Base-by-base conservation (phyloP, 768 basidiomycete genomes). In the Leucocoprinus birnbaumii region DNA sequence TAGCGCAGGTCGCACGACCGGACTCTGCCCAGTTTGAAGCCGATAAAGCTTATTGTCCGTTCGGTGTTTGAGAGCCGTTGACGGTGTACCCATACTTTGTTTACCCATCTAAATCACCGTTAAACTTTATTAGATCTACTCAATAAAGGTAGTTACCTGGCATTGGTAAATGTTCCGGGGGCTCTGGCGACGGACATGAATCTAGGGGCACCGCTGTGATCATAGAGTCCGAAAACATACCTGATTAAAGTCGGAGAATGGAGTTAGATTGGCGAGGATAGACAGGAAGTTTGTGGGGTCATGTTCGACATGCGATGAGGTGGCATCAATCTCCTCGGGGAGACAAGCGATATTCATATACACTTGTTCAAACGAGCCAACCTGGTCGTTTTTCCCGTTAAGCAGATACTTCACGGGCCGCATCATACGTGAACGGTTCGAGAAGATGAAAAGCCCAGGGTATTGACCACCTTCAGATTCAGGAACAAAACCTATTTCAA, bases 221-320 rank as follows among this genome's bases (percentile, higher is more conserved):
- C 3, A 49, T 61, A 50, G 60, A 22, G n/a, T n/a, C n/a, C n/a
- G n/a, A 21, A 35, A 63, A 57, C 82, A 63, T 58, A 93, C 90
- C 76, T 98, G 97, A 70, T 99, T 99, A 74, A 98, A 99, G 71
- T 99, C 96, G 41, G 95, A 98, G 77, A 99, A 99, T 0, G 97
- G 97, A 0, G 96, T 99, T 60, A 99, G 77, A 68, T 98, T 98
- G 43, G 97, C 97, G 59, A 99, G 80, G 63, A 99, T 96, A 2
- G 93, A 96, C 52, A 99, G 73, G 70, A 99, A 94, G 68, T 93
- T 95, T 7, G 97, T 98, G 3, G 97, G 92, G 38, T 90, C 80
- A 63, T 93, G 87, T 72, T 99, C 97, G 40, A 97, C 88, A 69
- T 99, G 97, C 0, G 91, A 90, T 18, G 93, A 89, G 14, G 79